A percentile compares a stretch with the other conserved stretches of the same genome.
Conservation (phyloP, 257 asterid species). For the Gynochthodes officinalis region DNA sequence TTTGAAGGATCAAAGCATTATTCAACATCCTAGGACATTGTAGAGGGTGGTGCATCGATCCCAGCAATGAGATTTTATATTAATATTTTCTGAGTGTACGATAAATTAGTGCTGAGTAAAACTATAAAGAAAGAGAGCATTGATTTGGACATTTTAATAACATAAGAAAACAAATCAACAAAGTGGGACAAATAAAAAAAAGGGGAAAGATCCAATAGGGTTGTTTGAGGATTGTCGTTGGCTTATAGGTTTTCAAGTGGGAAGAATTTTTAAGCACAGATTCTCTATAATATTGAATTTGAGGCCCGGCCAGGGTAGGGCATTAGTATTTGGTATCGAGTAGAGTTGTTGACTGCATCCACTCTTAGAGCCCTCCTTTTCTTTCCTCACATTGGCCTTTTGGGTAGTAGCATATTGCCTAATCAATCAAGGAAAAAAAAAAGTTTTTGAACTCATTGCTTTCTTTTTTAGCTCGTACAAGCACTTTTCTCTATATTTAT, state of each 20-base stretch:
- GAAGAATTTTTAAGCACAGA: background rate
- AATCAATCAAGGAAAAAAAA: too few species aligned
- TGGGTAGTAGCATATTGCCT: constrained; percentile 4
- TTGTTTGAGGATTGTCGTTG: background rate
- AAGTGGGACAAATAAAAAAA: background rate
- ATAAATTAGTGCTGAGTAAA: too few species aligned
- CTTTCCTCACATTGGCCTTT: constrained; percentile 31
- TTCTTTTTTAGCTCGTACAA: too few species aligned
- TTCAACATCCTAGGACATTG: background rate
- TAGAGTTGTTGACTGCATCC: constrained; percentile 38
- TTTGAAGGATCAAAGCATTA: background rate
- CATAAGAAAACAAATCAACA: background rate
- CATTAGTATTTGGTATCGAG: too few species aligned
- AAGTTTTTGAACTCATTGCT: background rate
- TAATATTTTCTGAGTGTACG: too few species aligned
- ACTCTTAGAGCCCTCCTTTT: constrained; percentile 31
- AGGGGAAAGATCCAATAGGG: background rate
- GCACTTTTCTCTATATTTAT: too few species aligned
- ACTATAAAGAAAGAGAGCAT: too few species aligned
- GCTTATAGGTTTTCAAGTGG: background rate
- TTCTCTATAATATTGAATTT: background rate
- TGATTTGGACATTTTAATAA: background rate
- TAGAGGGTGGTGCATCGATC: too few species aligned
- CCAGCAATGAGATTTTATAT: too few species aligned
- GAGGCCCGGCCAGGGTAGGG: too few species aligned